A percentile compares a stretch with the other conserved stretches of the same genome.
Evolutionary conservation across 2,329 filamentous ascomycete species (phyloP).

Genomic region (Ustilaginoidea virens): DNA sequence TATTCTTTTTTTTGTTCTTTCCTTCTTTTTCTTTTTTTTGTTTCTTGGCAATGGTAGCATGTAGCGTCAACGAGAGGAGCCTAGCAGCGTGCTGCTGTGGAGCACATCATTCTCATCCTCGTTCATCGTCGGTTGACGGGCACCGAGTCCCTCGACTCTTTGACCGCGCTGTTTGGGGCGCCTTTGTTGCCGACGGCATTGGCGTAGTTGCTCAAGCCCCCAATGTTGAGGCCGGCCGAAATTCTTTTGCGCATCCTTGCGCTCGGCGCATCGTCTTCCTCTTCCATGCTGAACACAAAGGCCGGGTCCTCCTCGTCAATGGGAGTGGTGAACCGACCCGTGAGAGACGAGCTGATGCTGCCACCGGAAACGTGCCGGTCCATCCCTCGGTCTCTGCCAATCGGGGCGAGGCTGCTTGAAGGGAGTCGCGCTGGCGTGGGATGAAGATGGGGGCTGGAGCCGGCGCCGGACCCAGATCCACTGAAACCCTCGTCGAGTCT

Average conservation of each 20-base stretch:
- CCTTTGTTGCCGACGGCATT: slow-evolving; percentile 16
- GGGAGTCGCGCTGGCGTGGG: slow-evolving; percentile 28
- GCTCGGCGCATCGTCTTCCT: slow-evolving; percentile 37
- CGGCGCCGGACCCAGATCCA: slow-evolving; percentile 15
- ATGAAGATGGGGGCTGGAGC: slow-evolving; percentile 33
- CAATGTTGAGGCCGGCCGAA: slow-evolving; percentile 26
- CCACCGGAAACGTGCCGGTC: slow-evolving; percentile 46
- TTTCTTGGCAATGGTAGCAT: too few species aligned
- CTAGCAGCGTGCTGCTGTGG: too few species aligned
- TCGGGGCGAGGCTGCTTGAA: slow-evolving; percentile 21
- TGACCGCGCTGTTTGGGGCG: slow-evolving; percentile 11
- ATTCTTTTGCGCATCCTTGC: slow-evolving; percentile 31
- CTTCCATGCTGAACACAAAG: slow-evolving; percentile 52
- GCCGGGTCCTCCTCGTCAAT: slow-evolving; percentile 50
- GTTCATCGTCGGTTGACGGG: slow-evolving; percentile 17
- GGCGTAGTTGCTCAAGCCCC: slow-evolving; percentile 26
- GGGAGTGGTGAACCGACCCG: slow-evolving; percentile 44
- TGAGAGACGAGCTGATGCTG: slow-evolving; percentile 37
- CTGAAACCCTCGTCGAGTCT: slow-evolving; percentile 28
- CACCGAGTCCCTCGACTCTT: slow-evolving; percentile 14
- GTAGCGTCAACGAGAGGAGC: too few species aligned
- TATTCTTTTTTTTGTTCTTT: too few species aligned
- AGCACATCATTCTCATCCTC: too few species aligned
- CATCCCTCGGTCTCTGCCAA: slow-evolving; percentile 25
- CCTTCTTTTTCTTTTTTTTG: not conserved